Evolutionary conservation across 371 early-diverging fungal species (phyloP).

Genomic region (Rhizopus microsporus): DNA sequence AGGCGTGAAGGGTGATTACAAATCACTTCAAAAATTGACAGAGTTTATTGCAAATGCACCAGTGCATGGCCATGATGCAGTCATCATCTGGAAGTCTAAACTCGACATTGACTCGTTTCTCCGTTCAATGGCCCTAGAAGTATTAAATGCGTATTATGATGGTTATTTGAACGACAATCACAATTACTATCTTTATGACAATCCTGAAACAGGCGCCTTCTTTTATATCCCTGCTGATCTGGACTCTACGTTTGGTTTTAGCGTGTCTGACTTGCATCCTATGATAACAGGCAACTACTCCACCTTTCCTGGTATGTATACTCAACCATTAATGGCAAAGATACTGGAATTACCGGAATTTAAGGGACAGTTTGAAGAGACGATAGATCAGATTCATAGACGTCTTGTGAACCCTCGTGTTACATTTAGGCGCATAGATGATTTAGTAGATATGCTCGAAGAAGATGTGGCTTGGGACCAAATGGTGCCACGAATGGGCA

Average conservation of each 20-base stretch:
- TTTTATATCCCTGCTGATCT: constrained; percentile 22
- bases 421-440: constrained; percentile 28
- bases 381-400: constrained; percentile 18
- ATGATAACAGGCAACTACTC: constrained; percentile 22
- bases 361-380: constrained; percentile 14
- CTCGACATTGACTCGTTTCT: constrained; percentile 30
- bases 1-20: constrained; percentile 6
- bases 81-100: constrained; percentile 27
- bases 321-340: constrained; percentile 12
- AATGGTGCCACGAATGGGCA: not conserved
- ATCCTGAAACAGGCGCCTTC: constrained; percentile 9
- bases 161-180: constrained; percentile 21
- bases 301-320: constrained; percentile 8
- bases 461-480: constrained; percentile 46
- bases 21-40: constrained; percentile 34
- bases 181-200: constrained; percentile 35
- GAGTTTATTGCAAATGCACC: constrained; percentile 31
- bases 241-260: constrained; percentile 16
- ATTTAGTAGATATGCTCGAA: constrained; percentile 24
- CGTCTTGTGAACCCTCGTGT: constrained; percentile 24
- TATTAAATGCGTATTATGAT: constrained; percentile 31
- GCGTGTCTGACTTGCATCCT: constrained; percentile 4
- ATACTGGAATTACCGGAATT: constrained; percentile 22
- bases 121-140: constrained; percentile 33
- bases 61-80: constrained; percentile 10